Base-by-base conservation (phyloP, 1,284 basidiomycete genomes). In the Tylopilus sp. region DNA sequence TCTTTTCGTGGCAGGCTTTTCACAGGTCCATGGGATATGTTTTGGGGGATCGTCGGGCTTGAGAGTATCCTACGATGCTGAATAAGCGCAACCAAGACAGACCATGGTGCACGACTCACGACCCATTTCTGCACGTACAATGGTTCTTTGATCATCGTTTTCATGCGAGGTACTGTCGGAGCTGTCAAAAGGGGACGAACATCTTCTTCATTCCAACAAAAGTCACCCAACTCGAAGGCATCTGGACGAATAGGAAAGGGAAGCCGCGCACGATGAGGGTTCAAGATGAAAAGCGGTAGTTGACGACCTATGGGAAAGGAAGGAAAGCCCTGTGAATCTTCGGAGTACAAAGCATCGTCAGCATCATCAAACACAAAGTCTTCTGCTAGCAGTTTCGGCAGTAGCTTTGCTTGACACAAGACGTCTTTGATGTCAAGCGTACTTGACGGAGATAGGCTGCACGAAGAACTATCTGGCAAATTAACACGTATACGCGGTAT, bases 161-260 rank as follows among this genome's bases (percentile, higher is more conserved):
- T 82, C 70, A 89, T 80, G 52, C 88, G 83, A 39, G 86, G 86
- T n/a, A 79, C 74, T 1, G 87, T 89, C 16, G 88, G 88, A 35
- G 80, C 77, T n/a, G 85, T 83, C 59, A 84, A 57, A 54, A 78
- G 66, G 31, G 65, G 66, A 56, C 39, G 48, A 48, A 31, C 7
- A 29, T 56, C 59, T 41, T 69, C 70, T 67, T 78, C 75, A 37
- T 72, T 73, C 41, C 58, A 23, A 35, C 39, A 69, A 41, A 74
- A 58, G 55, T 73, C 77, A 54, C 72, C 73, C 33, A 68, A 33
- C 57, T 78, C 76, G 60, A 77, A 72, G 27, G 68, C 71, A 19
- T 74, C 70, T 48, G 62, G 59, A 25, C 72, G 76, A 50, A 80
- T 63, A 39, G 67, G 69, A 61, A 78, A 78, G 42, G 71, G 73